Evolutionary conservation across 768 basidiomycete genomes (phyloP).

Genomic region (Lactarius akahatsu): DNA sequence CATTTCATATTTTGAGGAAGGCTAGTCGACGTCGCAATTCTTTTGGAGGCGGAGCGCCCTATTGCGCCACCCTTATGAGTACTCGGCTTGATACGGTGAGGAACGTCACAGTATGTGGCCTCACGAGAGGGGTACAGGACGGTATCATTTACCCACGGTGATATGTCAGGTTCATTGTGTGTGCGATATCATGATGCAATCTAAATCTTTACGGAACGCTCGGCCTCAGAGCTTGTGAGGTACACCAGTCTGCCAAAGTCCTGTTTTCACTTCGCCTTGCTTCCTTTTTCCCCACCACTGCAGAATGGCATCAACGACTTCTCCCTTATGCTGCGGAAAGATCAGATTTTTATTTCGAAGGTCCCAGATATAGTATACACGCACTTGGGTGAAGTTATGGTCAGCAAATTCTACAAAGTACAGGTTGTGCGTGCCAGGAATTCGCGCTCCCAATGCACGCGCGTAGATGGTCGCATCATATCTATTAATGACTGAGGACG

Average conservation of each 20-base stretch:
- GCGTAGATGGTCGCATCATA: slow-evolving; percentile 74
- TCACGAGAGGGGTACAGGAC: background rate
- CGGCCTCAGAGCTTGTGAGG: slow-evolving; percentile 45
- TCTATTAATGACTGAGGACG: slow-evolving; percentile 37
- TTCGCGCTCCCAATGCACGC: slow-evolving; percentile 52
- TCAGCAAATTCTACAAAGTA: slow-evolving; percentile 72
- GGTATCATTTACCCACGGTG: background rate
- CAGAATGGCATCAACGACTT: slow-evolving; percentile 64
- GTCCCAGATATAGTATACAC: slow-evolving; percentile 14
- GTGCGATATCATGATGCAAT: background rate
- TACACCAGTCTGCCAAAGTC: slow-evolving; percentile 60
- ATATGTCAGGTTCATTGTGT: background rate
- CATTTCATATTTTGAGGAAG: background rate
- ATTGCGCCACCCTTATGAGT: background rate
- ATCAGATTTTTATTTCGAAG: background rate
- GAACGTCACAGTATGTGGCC: background rate
- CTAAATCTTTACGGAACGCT: background rate
- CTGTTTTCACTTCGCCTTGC: slow-evolving; percentile 52
- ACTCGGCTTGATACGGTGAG: background rate
- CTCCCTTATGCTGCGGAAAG: slow-evolving; percentile 51
- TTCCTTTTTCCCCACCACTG: slow-evolving; percentile 61
- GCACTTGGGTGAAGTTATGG: slow-evolving; percentile 71
- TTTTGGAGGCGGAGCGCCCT: background rate
- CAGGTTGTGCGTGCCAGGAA: slow-evolving; percentile 68
- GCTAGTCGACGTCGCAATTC: background rate